phyloP scores from a whole-genome alignment of 495 filamentous ascomycete species.

The Jackrogersella multiformis region DNA sequence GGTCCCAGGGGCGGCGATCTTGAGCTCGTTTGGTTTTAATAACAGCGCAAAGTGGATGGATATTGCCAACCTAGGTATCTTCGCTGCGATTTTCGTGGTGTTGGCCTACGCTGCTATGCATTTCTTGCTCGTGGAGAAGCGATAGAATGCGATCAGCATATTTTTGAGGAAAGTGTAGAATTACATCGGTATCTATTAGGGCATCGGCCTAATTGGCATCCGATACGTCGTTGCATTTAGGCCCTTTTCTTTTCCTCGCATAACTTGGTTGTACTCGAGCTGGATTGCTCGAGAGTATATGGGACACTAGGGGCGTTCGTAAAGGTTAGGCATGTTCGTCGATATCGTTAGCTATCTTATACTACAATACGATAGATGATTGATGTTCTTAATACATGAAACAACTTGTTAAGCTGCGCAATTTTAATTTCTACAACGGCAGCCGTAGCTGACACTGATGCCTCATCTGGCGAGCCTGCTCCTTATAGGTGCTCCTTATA shows the following conservation, averaged over 20 bases:
- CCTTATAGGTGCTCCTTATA: no score
- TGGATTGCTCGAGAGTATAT: constrained; percentile 25
- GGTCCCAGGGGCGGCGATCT: constrained; percentile 91
- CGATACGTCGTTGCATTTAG: constrained; percentile 31
- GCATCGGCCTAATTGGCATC: constrained; percentile 28
- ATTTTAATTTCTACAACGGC: constrained; percentile 1
- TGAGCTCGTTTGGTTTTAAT: constrained; percentile 93
- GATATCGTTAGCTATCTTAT: constrained; percentile 14
- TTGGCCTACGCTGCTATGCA: constrained; percentile 95
- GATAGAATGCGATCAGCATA: constrained; percentile 56
- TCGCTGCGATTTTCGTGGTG: constrained; percentile 84
- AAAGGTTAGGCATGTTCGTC: constrained; percentile 21
- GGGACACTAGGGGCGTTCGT: constrained; percentile 36
- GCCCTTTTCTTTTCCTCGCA: constrained; percentile 41
- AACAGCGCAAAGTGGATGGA: constrained; percentile 85
- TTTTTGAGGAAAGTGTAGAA: constrained; percentile 28
- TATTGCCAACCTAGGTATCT: constrained; percentile 80
- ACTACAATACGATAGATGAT: constrained; percentile 35
- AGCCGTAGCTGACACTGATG: not conserved
- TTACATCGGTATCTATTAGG: constrained; percentile 20
- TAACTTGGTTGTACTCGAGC: constrained; percentile 32
- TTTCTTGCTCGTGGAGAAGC: constrained; percentile 88
- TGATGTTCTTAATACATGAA: constrained; percentile 41
- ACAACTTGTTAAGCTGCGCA: constrained; percentile 33
- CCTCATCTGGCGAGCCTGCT: no score